Evolutionary conservation across 345 rosid species (phyloP).

Genomic region (Cardamine chenopodiifolia): DNA sequence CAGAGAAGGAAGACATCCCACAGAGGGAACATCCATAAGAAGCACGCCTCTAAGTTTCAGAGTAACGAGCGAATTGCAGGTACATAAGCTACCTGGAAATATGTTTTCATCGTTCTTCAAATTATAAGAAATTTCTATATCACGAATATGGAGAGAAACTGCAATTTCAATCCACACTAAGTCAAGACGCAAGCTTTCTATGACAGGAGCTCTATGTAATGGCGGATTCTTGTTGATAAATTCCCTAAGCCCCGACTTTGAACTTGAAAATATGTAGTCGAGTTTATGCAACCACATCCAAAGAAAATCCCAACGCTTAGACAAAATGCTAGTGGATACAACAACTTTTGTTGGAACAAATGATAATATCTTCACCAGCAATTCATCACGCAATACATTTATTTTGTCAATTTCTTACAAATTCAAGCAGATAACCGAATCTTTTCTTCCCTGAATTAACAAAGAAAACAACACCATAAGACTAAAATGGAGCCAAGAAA

Average conservation of each 20-base stretch:
- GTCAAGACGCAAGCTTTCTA: too few species aligned
- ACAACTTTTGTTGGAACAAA: background rate
- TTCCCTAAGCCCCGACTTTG: background rate
- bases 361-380: background rate
- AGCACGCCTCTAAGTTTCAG: background rate
- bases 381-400: background rate
- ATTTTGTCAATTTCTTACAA: background rate
- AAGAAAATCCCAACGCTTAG: slow-evolving; percentile 2
- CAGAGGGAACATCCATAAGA: background rate
- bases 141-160: too few species aligned
- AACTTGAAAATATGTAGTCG: too few species aligned
- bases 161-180: too few species aligned
- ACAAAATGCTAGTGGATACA: slow-evolving; percentile 11
- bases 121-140: too few species aligned
- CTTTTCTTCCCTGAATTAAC: too few species aligned
- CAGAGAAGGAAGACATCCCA: slow-evolving; percentile 11
- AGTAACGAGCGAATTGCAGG: background rate
- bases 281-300: slow-evolving; percentile 21
- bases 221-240: background rate
- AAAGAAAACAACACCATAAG: too few species aligned
- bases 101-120: background rate
- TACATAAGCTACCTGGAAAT: background rate
- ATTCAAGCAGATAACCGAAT: too few species aligned
- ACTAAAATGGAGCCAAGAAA: too few species aligned
- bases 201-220: too few species aligned